Base-by-base conservation (phyloP, 2,329 filamentous ascomycete species). In the Aspergillus pseudonomiae region DNA sequence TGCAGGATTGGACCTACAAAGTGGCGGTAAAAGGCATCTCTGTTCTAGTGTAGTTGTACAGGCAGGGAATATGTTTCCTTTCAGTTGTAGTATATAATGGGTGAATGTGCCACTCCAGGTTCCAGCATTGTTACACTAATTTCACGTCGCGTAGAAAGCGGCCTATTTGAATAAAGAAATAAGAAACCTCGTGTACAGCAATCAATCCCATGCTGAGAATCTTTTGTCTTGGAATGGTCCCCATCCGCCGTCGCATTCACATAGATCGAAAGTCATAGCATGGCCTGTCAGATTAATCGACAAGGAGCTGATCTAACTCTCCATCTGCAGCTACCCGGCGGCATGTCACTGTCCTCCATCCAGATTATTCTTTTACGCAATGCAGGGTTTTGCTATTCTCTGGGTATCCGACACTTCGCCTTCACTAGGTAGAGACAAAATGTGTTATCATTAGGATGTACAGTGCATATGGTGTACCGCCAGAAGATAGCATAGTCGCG, bases 381-480 rank as follows among this genome's bases (percentile, higher is more conserved):
- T 16, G 2, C 34, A 36, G 34, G 34, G 2, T 36, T 36, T 41
- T 2, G 16, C 4, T 2, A 26, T 21, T 12, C 43, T 46, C 21
- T 6, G n/a, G 6, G 6, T 46, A 46, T 21, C 10, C 3, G 21
- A 26, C 24, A 46, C 7, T 45, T 21, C 10, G 4, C 6, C 21
- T 24, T 75, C 39, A 73, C 76, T 46, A 16, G 5, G 16, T 36
- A 36, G 71, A 16, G 5, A 16, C 16, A 36, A 71, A 70, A 41
- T 72, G 74, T 1, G 58, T 68, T 45, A 70, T 71, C 21, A 61
- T 72, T 73, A 76, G 30, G 73, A 77, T 66, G 0, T 78, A 79
- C 57, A 63, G 53, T 6, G 69, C 66, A 9, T 79, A 75, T 59
- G 77, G 77, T 0, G 72, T 79, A 21, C 52, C 71, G 55, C 57